Evolutionary conservation across 1,139 yeast genomes (phyloP), one percentile per base, ranked within the genome.

Genomic region (Geotrichum phurueaensis): DNA sequence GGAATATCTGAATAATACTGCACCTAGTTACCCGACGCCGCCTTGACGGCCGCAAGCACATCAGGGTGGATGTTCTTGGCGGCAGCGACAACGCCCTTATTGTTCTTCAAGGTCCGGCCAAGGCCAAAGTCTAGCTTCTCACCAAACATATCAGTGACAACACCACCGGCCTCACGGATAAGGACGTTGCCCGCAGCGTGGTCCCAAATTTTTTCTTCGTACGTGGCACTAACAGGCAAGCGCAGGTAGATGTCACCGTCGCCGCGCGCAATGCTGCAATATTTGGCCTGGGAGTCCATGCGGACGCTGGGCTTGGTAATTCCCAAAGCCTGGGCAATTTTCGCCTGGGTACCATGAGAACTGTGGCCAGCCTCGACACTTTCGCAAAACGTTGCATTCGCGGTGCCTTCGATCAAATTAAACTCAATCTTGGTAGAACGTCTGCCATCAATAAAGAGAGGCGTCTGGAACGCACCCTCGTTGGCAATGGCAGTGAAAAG

Each of bases 301-400:
- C 79, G 71, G 39, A 78, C 79, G 2, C 80, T 71, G 1, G 76
- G 74, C 62, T 70, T 69, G 69, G 90, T 87, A 47, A 89, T 89
- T 0, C 86, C 86, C 54, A 94, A 78, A 45, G 72, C 71, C 27
- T 76, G 65, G 65, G 96, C 96, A 69, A 94, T 91, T 59, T 79
- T 74, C 1, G 85, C 81, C 72, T 95, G 98, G n/a, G 88, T 84
- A 25, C 85, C 90, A 70, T 91, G 98, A 1, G 97, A 86, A 1
- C 97, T 90, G 72, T 94, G 99, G 1, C 94, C 94, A 70, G 89
- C 87, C 76, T 94, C 99, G n/a, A 94, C 98, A 64, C 96, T 95
- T 76, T 95, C 99, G 54, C 95, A 86, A 56, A 94, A 94, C 70
- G 84, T 84, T 53, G 88, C 83, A 2, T 78, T 75, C 0, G 71